A percentile compares a stretch with the other conserved stretches of the same genome.
phyloP scores from a whole-genome alignment of 345 rosid species.

The Murraya paniculata region DNA sequence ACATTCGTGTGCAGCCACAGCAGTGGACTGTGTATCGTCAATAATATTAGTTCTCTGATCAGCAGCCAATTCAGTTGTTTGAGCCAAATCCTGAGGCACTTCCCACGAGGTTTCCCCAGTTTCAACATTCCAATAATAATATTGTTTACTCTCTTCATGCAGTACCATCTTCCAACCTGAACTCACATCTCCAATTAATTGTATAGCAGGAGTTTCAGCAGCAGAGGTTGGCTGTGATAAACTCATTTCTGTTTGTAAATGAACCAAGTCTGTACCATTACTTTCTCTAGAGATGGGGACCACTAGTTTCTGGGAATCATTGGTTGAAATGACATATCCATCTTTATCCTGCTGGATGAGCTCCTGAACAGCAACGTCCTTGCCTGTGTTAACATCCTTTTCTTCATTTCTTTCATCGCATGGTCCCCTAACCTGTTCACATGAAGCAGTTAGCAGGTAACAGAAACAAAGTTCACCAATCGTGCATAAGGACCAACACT shows the following conservation, averaged over 20 bases:
- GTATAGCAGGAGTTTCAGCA: conserved; percentile 39
- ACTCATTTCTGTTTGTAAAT: conserved; percentile 34
- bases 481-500: neutral
- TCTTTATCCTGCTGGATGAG: conserved; percentile 29
- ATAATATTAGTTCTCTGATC: conserved; percentile 25
- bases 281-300: conserved; percentile 28
- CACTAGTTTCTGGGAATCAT: conserved; percentile 28
- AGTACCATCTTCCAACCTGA: conserved; percentile 78
- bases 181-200: conserved; percentile 45
- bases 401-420: conserved; percentile 31
- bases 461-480: neutral
- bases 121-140: conserved; percentile 91
- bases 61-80: conserved; percentile 28
- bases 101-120: conserved; percentile 99
- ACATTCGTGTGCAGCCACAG: conserved; percentile 27
- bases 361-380: conserved; percentile 28
- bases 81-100: conserved; percentile 55
- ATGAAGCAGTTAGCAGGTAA: conserved; percentile 16
- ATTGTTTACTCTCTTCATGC: conserved; percentile 86
- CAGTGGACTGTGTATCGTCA: conserved; percentile 33
- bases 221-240: conserved; percentile 35
- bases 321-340: conserved; percentile 29
- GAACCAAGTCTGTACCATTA: conserved; percentile 24
- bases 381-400: conserved; percentile 25
- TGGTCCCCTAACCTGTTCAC: conserved; percentile 43